Base-by-base conservation (phyloP, 805 yeast species). In the Maudiozyma bulderi region DNA sequence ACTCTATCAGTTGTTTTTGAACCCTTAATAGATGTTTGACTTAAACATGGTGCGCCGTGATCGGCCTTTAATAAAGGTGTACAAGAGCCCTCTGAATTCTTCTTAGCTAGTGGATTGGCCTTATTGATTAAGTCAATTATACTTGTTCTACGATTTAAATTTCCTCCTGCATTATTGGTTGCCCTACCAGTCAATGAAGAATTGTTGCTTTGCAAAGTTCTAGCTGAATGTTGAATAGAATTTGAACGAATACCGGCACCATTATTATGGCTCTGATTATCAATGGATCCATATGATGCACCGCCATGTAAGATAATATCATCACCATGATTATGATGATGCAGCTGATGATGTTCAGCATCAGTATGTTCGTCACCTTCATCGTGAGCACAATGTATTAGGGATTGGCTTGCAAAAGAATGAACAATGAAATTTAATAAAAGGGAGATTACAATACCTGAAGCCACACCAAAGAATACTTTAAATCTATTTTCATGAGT, bases 381-480 rank as follows among this genome's bases (percentile, higher is more conserved):
- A 13, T 62, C 71, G 58, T 89, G 96, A 13, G 80, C 84, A 66
- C 96, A 89, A 61, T 89, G 96, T 0, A 90, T 85, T 34, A 90
- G 77, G 33, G 90, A 81, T 61, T 86, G 86, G 46, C 91, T 79
- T 0, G 97, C 86, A 47, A 81, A 65, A 35, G 78, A 64, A 64
- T 90, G 96, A 5, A 93, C 78, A 1, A 83, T 37, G 30, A 71
- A 62, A 63, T 89, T 90, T 48, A 91, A 67, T 1, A 66, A 51
- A 0, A 79, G 63, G 59, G 95, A 86, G 1, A 78, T 53, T 1
- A 69, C 43, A 2, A 84, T 76, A 2, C 99, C 98, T 1, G 68
- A 57, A 3, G 78, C 8, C 31, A 60, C 56, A 3, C 69, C 70
- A 54, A 76, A 75, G 8, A 77, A 70, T 0, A 72, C 66, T 40